Percentiles rank a stretch among this genome's conserved stretches.
phyloP scores from a whole-genome alignment of 2,329 filamentous ascomycete genomes.

The Exserohilum turcica region DNA sequence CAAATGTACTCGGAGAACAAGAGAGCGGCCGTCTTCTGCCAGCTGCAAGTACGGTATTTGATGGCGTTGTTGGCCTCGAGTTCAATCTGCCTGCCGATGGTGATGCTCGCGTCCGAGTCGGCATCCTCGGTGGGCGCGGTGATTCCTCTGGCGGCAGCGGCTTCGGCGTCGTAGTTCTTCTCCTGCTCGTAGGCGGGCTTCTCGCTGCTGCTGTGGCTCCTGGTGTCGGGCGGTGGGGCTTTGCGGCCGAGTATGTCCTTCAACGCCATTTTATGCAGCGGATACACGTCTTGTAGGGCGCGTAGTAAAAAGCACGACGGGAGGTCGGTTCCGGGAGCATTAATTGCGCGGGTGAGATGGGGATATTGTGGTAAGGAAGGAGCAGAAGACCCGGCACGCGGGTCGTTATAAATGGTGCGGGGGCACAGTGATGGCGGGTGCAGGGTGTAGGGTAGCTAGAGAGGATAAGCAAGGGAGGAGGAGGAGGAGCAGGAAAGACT shows the following conservation, averaged over 20 bases:
- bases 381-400: conserved; percentile 1
- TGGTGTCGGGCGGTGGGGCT: conserved; percentile 19
- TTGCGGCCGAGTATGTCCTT: conserved; percentile 34
- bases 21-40: conserved; percentile 90
- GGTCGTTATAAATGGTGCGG: conserved; percentile 17
- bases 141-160: conserved; percentile 45
- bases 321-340: conserved; percentile 46
- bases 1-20: conserved; percentile 97
- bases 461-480: conserved; percentile 1
- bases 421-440: conserved; percentile 12
- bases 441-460: conserved; percentile 6
- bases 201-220: conserved; percentile 22
- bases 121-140: conserved; percentile 40
- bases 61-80: conserved; percentile 78
- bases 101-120: conserved; percentile 50
- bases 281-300: conserved; percentile 51
- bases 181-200: conserved; percentile 21
- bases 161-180: conserved; percentile 39
- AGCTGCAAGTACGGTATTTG: conserved; percentile 90
- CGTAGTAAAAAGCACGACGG: conserved; percentile 47
- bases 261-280: conserved; percentile 60
- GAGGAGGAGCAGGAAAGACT: conserved; percentile 10
- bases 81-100: conserved; percentile 71
- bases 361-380: conserved; percentile 1
- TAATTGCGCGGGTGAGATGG: conserved; percentile 32